Base-by-base conservation (phyloP, 2,329 filamentous ascomycete genomes). In the Beauveria asiatica region DNA sequence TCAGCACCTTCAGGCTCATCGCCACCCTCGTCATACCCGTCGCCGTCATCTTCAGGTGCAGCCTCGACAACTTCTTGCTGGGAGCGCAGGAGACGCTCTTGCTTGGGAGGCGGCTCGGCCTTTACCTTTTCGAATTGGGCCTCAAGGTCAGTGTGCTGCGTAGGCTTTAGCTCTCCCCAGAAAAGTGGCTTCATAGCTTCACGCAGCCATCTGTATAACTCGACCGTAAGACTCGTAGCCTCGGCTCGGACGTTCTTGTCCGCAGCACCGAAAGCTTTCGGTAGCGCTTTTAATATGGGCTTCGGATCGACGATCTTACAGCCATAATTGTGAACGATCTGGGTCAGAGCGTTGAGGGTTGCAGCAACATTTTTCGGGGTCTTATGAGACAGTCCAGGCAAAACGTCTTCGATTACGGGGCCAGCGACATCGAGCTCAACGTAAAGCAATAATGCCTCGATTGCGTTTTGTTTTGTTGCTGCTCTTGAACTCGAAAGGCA, bases 111-210 rank as follows among this genome's bases (percentile, higher is more conserved):
- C 1, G 89, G 83, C 64, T 97, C 93, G 39, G 90, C 83, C 72
- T 96, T 97, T 70, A 97, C 83, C 67, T 90, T 92, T 68, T 97
- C 94, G 64, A 99, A 99, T 54, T 96, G 83, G 44, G 92, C 89
- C 70, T 99, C 95, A 60, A 99, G 77, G 70, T 99, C 95, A 63
- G 87, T 85, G 73, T 99, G 94, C 70, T 99, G 94, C 0, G 96
- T 93, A 0, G 93, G 89, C 72, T 99, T 99, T 63, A 99, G 75
- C 62, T 99, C 94, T 49, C 83, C 85, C 92, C 94, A 99, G 72
- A 99, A 97, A 74, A 97, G 88, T 42, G 93, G 91, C 72, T 99
- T 99, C 86, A 99, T 97, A 11, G 93, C 93, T 65, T 99, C 94
- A 66, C 93, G 89, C 39, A 99, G 80, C 94, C 95, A 99, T 74